A percentile compares a stretch with the other conserved stretches of the same genome.
phyloP scores from a whole-genome alignment of 164 flowering plant genomes.

The Akebia trifoliata region DNA sequence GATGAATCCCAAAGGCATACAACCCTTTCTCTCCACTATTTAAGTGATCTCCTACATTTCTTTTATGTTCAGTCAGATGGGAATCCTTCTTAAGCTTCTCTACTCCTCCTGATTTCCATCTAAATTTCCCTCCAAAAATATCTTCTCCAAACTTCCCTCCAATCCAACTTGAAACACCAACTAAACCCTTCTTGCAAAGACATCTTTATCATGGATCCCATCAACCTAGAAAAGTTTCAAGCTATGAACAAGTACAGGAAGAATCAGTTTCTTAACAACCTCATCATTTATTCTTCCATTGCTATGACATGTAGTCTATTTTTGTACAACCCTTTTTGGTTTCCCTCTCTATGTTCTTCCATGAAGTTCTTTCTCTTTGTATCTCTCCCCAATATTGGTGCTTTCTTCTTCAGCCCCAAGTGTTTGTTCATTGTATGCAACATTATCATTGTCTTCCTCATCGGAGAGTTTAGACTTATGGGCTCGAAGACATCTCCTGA shows the following conservation, averaged over 20 bases:
- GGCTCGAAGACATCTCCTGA: conserved; percentile 29
- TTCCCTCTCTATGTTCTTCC: conserved; percentile 30
- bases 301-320: conserved; percentile 30
- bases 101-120: too few relatives aligned
- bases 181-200: too few relatives aligned
- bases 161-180: too few relatives aligned
- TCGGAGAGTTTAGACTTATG: conserved; percentile 48
- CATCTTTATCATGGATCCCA: conserved; percentile 42
- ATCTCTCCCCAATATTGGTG: conserved; percentile 30
- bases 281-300: conserved; percentile 32
- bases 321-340: conserved; percentile 40
- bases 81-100: conserved; percentile 11
- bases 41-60: conserved; percentile 24
- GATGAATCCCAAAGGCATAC: conserved; percentile 5
- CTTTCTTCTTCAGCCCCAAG: conserved; percentile 36
- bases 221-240: conserved; percentile 28
- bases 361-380: conserved; percentile 26
- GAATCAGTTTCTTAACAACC: conserved; percentile 29
- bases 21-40: conserved; percentile 24
- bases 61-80: conserved; percentile 36
- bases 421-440: conserved; percentile 52
- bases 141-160: neutral
- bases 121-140: conserved; percentile 7
- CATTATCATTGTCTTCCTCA: conserved; percentile 45
- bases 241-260: conserved; percentile 50